Conservation (phyloP, 2,329 filamentous ascomycete genomes). For the Chaetomium strumarium region DNA sequence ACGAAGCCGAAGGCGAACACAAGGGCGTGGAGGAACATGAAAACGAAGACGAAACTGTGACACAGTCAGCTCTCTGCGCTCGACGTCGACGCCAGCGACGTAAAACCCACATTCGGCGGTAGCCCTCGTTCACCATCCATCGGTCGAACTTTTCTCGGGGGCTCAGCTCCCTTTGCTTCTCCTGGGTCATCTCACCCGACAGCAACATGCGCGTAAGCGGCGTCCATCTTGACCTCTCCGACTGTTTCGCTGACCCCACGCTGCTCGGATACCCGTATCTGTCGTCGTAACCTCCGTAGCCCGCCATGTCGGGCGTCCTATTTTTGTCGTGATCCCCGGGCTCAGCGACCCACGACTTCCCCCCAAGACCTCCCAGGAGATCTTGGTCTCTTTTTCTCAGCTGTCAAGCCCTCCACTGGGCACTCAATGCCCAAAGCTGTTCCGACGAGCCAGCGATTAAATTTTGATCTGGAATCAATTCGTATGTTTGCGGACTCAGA, state of each 20-base stretch:
- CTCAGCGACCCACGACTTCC: not conserved
- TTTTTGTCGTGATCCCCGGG: slow-evolving; percentile 4
- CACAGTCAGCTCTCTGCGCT: slow-evolving; percentile 13
- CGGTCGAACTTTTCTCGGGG: slow-evolving; percentile 68
- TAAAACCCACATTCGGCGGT: slow-evolving; percentile 62
- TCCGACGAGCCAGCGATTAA: slow-evolving; percentile 11
- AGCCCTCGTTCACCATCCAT: slow-evolving; percentile 89
- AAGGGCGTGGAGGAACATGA: slow-evolving; percentile 66
- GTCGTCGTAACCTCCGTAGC: slow-evolving; percentile 32
- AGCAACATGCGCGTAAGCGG: slow-evolving; percentile 76
- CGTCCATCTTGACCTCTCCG: slow-evolving; percentile 75
- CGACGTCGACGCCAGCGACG: not conserved
- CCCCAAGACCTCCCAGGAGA: slow-evolving; percentile 8
- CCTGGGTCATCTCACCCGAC: slow-evolving; percentile 74
- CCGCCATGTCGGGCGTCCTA: slow-evolving; percentile 26
- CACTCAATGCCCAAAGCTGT: slow-evolving; percentile 11
- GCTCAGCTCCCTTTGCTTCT: slow-evolving; percentile 62
- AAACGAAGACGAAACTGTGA: slow-evolving; percentile 66
- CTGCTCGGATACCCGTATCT: slow-evolving; percentile 27
- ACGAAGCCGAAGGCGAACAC: slow-evolving; percentile 76
- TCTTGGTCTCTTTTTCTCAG: slow-evolving; percentile 9
- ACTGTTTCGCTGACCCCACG: slow-evolving; percentile 37
- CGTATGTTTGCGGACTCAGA: slow-evolving; percentile 40
- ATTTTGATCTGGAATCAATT: slow-evolving; percentile 14
- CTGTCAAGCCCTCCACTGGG: slow-evolving; percentile 14